Percentiles rank a stretch among this genome's conserved stretches.
Evolutionary conservation across 202 grass and related monocot species (phyloP).

Genomic region (Tripidium arundinaceum): DNA sequence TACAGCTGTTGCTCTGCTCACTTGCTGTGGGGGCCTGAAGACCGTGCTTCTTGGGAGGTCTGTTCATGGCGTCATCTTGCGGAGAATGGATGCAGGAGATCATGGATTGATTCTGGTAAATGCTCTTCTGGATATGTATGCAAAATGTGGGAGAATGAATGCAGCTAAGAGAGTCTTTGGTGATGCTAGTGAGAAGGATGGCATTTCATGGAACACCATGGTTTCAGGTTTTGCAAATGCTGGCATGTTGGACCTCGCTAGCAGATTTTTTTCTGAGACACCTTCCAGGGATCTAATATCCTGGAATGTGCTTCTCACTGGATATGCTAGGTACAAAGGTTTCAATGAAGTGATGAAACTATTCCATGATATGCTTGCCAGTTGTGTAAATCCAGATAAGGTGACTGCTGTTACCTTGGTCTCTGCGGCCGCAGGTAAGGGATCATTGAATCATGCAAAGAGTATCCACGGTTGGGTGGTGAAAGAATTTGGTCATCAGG

Average conservation of each 20-base stretch:
- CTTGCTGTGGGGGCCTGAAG: constrained; percentile 36
- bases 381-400: constrained; percentile 38
- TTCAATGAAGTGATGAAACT: constrained; percentile 17
- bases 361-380: constrained; percentile 33
- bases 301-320: constrained; percentile 45
- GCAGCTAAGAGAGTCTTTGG: constrained; percentile 29
- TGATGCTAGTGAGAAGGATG: constrained; percentile 37
- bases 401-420: constrained; percentile 47
- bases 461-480: constrained; percentile 42
- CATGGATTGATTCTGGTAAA: constrained; percentile 45
- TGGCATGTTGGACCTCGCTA: constrained; percentile 44
- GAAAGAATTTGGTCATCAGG: constrained; percentile 32
- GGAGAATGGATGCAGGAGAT: constrained; percentile 16
- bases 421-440: constrained; percentile 23
- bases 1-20: constrained; percentile 40
- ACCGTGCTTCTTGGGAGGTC: constrained; percentile 26
- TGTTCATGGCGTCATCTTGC: constrained; percentile 18
- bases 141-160: constrained; percentile 46
- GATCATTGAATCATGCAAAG: constrained; percentile 27
- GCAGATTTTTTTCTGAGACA: constrained; percentile 33
- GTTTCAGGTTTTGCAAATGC: constrained; percentile 33
- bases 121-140: constrained; percentile 54
- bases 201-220: constrained; percentile 49
- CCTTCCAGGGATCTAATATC: constrained; percentile 47
- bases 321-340: constrained; percentile 33